Evolutionary conservation across 2,329 filamentous ascomycete species (phyloP).

Genomic region (Aspergillus candidus): DNA sequence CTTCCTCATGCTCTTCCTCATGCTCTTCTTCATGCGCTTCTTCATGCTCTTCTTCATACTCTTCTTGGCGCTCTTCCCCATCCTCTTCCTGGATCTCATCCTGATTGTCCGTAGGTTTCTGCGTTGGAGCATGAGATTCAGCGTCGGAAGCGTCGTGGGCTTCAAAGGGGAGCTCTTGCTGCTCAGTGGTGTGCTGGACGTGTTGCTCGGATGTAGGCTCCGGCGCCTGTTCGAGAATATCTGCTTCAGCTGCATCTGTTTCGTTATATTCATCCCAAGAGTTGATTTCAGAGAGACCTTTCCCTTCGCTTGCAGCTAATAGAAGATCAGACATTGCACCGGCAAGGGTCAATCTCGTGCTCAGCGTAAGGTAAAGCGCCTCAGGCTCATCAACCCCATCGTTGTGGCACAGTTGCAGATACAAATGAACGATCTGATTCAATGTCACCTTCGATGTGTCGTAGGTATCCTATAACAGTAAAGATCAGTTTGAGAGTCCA

Average conservation of each 20-base stretch:
- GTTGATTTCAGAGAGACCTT: constrained; percentile 49
- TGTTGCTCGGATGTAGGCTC: constrained; percentile 12
- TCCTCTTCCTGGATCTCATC: not conserved
- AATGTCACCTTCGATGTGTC: constrained; percentile 47
- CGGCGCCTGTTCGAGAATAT: constrained; percentile 8
- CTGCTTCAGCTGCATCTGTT: constrained; percentile 27
- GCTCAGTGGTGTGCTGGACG: constrained; percentile 8
- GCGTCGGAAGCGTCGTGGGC: constrained; percentile 6
- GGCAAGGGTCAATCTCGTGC: constrained; percentile 49
- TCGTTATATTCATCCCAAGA: constrained; percentile 46
- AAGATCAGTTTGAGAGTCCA: constrained; percentile 18
- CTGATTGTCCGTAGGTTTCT: not conserved
- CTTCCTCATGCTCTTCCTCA: not conserved
- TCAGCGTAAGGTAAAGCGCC: constrained; percentile 54
- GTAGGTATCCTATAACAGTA: constrained; percentile 42
- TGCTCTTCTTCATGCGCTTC: not conserved
- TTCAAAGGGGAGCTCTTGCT: constrained; percentile 14
- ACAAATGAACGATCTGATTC: constrained; percentile 54
- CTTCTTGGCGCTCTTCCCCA: constrained; percentile 1
- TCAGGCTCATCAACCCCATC: constrained; percentile 50
- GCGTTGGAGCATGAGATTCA: constrained; percentile 3
- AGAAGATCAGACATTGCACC: constrained; percentile 49
- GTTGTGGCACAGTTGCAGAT: constrained; percentile 53
- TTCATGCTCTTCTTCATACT: not conserved
- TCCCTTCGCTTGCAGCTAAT: constrained; percentile 50